Evolutionary conservation across 2,329 filamentous ascomycete genomes (phyloP).

Genomic region (Proliferodiscus dingleyae): DNA sequence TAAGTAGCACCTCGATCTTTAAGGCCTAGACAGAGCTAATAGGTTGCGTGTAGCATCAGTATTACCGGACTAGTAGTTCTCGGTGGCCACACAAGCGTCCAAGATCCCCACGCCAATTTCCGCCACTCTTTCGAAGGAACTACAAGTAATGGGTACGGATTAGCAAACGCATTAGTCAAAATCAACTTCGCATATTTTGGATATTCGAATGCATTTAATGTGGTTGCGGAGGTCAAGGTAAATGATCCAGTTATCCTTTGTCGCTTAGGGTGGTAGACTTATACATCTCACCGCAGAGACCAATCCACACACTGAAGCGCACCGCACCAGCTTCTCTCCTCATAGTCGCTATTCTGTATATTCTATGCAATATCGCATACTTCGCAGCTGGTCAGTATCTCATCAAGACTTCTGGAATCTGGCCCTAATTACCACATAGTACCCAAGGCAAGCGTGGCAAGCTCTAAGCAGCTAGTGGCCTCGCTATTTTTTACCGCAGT

Average conservation of each 20-base stretch:
- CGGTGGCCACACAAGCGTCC: constrained; percentile 47
- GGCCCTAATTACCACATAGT: constrained; percentile 30
- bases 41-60: constrained; percentile 35
- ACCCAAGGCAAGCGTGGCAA: constrained; percentile 47
- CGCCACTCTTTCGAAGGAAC: constrained; percentile 48
- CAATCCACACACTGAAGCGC: constrained; percentile 49
- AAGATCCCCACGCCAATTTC: constrained; percentile 51
- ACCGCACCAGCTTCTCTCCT: constrained; percentile 46
- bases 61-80: constrained; percentile 60
- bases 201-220: constrained; percentile 56
- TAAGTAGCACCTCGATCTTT: constrained; percentile 21
- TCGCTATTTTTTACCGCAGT: constrained; percentile 45
- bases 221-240: constrained; percentile 55
- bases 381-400: constrained; percentile 44
- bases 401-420: neutral
- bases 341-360: constrained; percentile 49
- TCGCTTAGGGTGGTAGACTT: neutral
- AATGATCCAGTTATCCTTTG: neutral
- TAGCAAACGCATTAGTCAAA: constrained; percentile 55
- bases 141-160: constrained; percentile 40
- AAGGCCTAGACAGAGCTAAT: neutral
- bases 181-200: constrained; percentile 56
- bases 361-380: constrained; percentile 57
- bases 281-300: constrained; percentile 38
- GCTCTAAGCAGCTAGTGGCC: constrained; percentile 42